phyloP scores from a whole-genome alignment of 2,329 filamentous ascomycete species.

The Pyrenochaeta sp. region DNA sequence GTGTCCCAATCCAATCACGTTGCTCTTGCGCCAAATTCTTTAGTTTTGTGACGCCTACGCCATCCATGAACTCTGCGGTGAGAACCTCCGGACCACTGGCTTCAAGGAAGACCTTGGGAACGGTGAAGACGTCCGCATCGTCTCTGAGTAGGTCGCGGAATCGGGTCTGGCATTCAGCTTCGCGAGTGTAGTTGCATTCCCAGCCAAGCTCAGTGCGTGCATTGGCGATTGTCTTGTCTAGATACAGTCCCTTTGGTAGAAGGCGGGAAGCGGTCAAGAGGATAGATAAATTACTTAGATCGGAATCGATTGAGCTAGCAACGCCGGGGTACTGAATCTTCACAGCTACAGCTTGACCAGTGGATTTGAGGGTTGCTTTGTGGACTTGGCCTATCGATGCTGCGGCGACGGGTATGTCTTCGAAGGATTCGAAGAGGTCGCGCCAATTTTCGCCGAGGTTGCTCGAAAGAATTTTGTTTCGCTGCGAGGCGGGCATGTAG shows the following conservation, averaged over 20 bases:
- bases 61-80: slow-evolving; percentile 92
- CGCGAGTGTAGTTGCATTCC: slow-evolving; percentile 95
- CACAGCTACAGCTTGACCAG: slow-evolving; percentile 81
- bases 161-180: slow-evolving; percentile 79
- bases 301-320: slow-evolving; percentile 93
- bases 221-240: slow-evolving; percentile 97
- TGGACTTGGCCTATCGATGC: slow-evolving; percentile 98
- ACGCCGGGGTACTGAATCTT: slow-evolving; percentile 99
- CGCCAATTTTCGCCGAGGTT: slow-evolving; percentile 89
- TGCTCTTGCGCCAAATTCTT: slow-evolving; percentile 79
- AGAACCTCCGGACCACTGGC: slow-evolving; percentile 87
- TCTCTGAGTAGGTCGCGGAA: slow-evolving; percentile 81
- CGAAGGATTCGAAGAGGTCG: slow-evolving; percentile 81
- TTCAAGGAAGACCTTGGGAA: slow-evolving; percentile 79
- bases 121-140: slow-evolving; percentile 76
- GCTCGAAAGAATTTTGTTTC: slow-evolving; percentile 79
- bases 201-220: slow-evolving; percentile 89
- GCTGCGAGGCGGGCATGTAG: slow-evolving; percentile 96
- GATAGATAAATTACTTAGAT: slow-evolving; percentile 90
- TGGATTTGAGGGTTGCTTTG: slow-evolving; percentile 79
- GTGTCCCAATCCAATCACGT: slow-evolving; percentile 94
- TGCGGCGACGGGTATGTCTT: slow-evolving; percentile 91
- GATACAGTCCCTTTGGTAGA: slow-evolving; percentile 88
- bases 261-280: slow-evolving; percentile 90
- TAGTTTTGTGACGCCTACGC: slow-evolving; percentile 84